Base-by-base conservation (phyloP, 805 yeast genomes). In the Kuraishia hungarica region DNA sequence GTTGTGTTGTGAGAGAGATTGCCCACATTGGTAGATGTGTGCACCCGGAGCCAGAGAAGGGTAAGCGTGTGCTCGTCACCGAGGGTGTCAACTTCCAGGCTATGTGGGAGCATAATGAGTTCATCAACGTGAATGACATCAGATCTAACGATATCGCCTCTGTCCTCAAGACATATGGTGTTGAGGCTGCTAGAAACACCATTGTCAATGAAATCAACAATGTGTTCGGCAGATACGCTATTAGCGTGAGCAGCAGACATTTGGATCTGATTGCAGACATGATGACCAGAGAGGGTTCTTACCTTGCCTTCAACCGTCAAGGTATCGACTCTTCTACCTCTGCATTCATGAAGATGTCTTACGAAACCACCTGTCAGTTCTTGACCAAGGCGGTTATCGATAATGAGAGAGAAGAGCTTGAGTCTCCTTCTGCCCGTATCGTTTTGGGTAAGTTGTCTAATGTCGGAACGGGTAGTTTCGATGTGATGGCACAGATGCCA, bases 221-320 rank as follows among this genome's bases (percentile, higher is more conserved):
- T 64, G 99, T 94, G 64, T 94, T 94, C 82, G 89, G 90, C 58
- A 91, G 96, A 54, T 94, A 94, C 72, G 98, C 98, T 65, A 94
- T 94, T 67, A 76, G 91, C 57, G 99, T 94, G 57, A 87, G 94
- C 55, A 76, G 83, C 54, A 89, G 99, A 71, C 99, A 94, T 76
- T 83, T 94, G 74, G 99, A 94, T 68, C 82, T 94, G 70, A 86
- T 94, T 71, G 99, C 96, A 60, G 99, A 94, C 72, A 89, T 89
- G 90, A 94, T 94, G 99, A 94, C 99, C 4, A 84, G 99, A 72
- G 98, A 94, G 73, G 99, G 99, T 66, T 82, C 96, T 1, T 94
- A 92, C 68, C 75, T 93, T 68, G 97, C 99, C 24, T 94, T 94
- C 79, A 92, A 90, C 73, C 89, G 99, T 79, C 97, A 90, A 75